phyloP scores from a whole-genome alignment of 257 asterid species.

The Lantana camara region DNA sequence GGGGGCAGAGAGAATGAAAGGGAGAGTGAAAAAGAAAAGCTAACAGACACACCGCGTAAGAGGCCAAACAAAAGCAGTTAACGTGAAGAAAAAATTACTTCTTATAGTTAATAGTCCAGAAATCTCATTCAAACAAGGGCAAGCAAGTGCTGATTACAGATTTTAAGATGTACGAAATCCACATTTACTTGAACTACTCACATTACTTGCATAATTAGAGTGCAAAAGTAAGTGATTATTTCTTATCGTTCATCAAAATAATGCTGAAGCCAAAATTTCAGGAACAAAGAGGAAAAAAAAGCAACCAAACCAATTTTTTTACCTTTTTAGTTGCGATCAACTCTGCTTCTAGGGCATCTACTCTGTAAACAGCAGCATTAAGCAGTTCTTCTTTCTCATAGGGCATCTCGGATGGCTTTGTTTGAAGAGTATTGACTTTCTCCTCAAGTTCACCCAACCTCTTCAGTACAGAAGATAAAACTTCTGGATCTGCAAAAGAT shows the following conservation, averaged over 20 bases:
- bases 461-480: constrained; percentile 55
- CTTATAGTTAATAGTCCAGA: no score
- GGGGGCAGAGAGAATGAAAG: no score
- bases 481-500: constrained; percentile 42
- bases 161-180: neutral
- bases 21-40: no score
- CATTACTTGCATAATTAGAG: no score
- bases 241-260: neutral
- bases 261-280: neutral
- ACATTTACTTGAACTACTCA: no score
- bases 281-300: constrained; percentile 1
- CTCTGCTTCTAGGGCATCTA: constrained; percentile 86
- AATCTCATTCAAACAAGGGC: neutral
- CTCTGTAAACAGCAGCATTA: constrained; percentile 86
- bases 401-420: constrained; percentile 78
- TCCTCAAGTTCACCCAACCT: constrained; percentile 73
- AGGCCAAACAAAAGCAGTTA: no score
- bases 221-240: neutral
- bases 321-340: constrained; percentile 87
- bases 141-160: neutral
- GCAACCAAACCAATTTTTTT: constrained; percentile 10
- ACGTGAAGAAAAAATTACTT: no score
- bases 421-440: constrained; percentile 54
- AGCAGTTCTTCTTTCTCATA: constrained; percentile 79
- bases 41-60: no score